Conservation (phyloP, 2,329 filamentous ascomycete genomes). For the Fusarium sulawesiense region DNA sequence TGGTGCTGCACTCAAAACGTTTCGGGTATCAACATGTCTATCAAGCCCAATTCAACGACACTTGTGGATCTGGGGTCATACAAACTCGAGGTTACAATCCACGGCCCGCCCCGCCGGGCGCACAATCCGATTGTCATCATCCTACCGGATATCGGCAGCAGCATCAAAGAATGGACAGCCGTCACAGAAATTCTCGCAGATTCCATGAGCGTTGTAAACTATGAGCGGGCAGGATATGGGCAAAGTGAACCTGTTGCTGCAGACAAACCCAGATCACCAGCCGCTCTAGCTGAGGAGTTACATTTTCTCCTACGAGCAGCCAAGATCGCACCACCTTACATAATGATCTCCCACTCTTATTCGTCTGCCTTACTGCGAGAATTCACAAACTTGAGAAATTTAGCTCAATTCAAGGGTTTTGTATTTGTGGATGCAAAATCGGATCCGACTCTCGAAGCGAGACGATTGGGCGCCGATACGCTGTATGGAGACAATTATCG, state of each 20-base stretch:
- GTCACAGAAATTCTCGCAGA: slow-evolving; percentile 8
- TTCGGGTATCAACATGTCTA: neutral
- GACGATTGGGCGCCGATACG: neutral
- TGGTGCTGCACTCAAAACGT: neutral
- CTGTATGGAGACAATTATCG: slow-evolving; percentile 2
- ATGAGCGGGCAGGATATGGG: slow-evolving; percentile 27
- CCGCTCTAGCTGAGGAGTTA: slow-evolving; percentile 16
- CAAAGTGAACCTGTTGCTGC: neutral
- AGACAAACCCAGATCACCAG: neutral
- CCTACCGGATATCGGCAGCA: slow-evolving; percentile 21
- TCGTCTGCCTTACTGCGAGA: slow-evolving; percentile 7
- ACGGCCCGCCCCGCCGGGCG: slow-evolving; percentile 27
- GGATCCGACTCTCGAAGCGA: neutral
- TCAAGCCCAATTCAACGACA: neutral
- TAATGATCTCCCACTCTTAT: slow-evolving; percentile 12
- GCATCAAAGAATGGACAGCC: slow-evolving; percentile 26
- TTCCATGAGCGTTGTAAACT: slow-evolving; percentile 19
- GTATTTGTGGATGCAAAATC: slow-evolving; percentile 21
- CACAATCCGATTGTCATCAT: slow-evolving; percentile 29
- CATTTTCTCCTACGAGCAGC: slow-evolving; percentile 12
- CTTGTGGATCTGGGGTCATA: neutral
- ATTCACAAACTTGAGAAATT: slow-evolving; percentile 11
- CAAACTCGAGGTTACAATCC: slow-evolving; percentile 6
- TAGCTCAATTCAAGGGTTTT: slow-evolving; percentile 29
- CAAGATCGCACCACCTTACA: slow-evolving; percentile 29